Evolutionary conservation across 768 basidiomycete species (phyloP).

Genomic region (Mycena albidolilacea): DNA sequence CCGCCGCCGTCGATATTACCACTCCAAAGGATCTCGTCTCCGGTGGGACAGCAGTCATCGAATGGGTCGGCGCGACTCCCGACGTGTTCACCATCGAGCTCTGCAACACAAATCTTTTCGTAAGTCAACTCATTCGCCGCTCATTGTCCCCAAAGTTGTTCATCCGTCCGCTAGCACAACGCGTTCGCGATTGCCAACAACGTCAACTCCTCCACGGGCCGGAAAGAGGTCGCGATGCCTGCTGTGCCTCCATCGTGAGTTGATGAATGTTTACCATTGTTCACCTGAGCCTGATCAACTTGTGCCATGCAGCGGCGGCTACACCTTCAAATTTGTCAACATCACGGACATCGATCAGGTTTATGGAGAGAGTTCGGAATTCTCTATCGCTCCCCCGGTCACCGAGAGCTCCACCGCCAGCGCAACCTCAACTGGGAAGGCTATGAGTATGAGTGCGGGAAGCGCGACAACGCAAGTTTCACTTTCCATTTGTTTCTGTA

Average conservation of each 20-base stretch:
- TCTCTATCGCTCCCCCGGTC: constrained; percentile 28
- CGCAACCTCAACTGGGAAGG: background rate
- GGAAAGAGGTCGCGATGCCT: constrained; percentile 16
- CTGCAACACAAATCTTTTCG: constrained; percentile 15
- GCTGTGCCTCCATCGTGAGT: constrained; percentile 12
- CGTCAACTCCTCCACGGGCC: constrained; percentile 20
- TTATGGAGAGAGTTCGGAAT: constrained; percentile 22
- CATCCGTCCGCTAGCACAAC: constrained; percentile 9
- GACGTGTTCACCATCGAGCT: constrained; percentile 25
- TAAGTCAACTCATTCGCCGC: background rate
- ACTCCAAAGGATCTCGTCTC: background rate
- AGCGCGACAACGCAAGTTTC: constrained; percentile 1
- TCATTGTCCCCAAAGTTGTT: background rate
- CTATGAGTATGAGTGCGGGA: background rate
- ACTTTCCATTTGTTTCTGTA: background rate
- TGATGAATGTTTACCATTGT: background rate
- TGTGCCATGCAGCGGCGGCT: constrained; percentile 18
- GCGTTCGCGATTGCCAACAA: constrained; percentile 36
- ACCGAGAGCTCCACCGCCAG: constrained; percentile 20
- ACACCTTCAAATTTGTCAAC: constrained; percentile 37
- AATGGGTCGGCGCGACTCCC: constrained; percentile 9
- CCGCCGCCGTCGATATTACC: background rate
- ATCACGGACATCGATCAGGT: constrained; percentile 32
- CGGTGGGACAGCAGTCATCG: constrained; percentile 4
- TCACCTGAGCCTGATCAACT: background rate